Conservation (phyloP, 2,329 filamentous ascomycete genomes). For the Lachnum nothofagi region DNA sequence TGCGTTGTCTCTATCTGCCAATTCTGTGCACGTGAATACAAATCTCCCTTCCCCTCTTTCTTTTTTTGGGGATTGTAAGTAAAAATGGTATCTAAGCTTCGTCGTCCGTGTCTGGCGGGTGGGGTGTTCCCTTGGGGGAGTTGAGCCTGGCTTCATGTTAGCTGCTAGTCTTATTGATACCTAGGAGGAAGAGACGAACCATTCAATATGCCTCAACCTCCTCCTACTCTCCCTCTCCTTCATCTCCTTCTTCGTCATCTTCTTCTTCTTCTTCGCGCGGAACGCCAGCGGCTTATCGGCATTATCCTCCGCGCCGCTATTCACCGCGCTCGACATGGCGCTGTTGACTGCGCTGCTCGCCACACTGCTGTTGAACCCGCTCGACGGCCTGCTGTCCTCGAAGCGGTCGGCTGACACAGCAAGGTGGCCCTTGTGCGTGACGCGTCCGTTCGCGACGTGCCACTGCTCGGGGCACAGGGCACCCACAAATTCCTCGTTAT, state of each 20-base stretch:
- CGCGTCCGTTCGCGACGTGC: slow-evolving; percentile 82
- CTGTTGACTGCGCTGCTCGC: slow-evolving; percentile 48
- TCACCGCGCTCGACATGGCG: slow-evolving; percentile 59
- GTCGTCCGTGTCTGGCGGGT: slow-evolving; percentile 31
- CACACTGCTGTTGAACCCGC: slow-evolving; percentile 53
- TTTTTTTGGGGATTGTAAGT: background rate
- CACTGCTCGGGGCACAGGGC: slow-evolving; percentile 94
- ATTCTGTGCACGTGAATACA: slow-evolving; percentile 18
- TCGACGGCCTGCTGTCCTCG: slow-evolving; percentile 69
- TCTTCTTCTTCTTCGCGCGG: slow-evolving; percentile 89
- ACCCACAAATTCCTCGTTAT: slow-evolving; percentile 98
- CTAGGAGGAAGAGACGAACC: slow-evolving; percentile 38
- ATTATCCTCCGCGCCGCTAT: slow-evolving; percentile 79
- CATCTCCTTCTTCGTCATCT: slow-evolving; percentile 92
- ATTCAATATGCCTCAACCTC: slow-evolving; percentile 77
- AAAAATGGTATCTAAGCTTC: slow-evolving; percentile 21
- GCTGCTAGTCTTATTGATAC: slow-evolving; percentile 32
- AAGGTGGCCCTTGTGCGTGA: slow-evolving; percentile 75
- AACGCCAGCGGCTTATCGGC: slow-evolving; percentile 70
- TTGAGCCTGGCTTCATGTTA: slow-evolving; percentile 25
- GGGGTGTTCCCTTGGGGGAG: slow-evolving; percentile 33
- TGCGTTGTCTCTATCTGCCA: slow-evolving; percentile 9
- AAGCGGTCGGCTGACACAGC: slow-evolving; percentile 76
- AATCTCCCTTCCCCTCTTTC: slow-evolving; percentile 6
- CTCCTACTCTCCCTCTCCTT: slow-evolving; percentile 90